phyloP scores from a whole-genome alignment of 2,329 filamentous ascomycete species.

The Akanthomyces dipterigenus region DNA sequence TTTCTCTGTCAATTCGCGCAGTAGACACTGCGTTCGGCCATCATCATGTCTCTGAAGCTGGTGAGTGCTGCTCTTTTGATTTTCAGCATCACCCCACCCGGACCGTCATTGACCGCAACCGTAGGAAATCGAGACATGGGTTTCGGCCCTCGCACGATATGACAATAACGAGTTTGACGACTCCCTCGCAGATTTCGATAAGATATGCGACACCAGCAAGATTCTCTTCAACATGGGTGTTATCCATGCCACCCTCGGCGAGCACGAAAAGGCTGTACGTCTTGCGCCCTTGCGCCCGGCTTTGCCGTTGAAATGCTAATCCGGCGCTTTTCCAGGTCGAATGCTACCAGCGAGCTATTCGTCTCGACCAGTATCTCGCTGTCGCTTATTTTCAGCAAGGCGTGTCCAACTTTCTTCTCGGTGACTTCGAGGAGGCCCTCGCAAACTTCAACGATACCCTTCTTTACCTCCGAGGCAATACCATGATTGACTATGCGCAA shows the following conservation, averaged over 20 bases:
- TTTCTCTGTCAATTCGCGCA: background rate
- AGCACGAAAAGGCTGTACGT: conserved; percentile 90
- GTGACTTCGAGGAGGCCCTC: conserved; percentile 93
- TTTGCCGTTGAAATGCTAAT: conserved; percentile 7
- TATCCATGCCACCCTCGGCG: conserved; percentile 91
- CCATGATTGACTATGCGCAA: conserved; percentile 96
- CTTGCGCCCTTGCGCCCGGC: conserved; percentile 6
- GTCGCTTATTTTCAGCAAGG: conserved; percentile 98
- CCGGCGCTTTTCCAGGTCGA: conserved; percentile 59
- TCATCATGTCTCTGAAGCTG: conserved; percentile 55
- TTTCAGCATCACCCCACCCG: background rate
- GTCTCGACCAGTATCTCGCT: conserved; percentile 88
- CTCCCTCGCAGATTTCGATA: conserved; percentile 73
- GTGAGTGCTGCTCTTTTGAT: conserved; percentile 28
- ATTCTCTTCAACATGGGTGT: conserved; percentile 98
- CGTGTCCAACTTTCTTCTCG: conserved; percentile 93
- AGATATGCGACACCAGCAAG: conserved; percentile 91
- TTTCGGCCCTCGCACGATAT: conserved; percentile 81
- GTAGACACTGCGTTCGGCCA: conserved; percentile 17
- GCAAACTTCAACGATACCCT: conserved; percentile 99
- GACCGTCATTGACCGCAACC: background rate
- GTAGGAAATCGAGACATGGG: conserved; percentile 99
- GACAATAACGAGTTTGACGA: conserved; percentile 98
- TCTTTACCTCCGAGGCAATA: conserved; percentile 89
- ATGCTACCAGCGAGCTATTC: conserved; percentile 86